Evolutionary conservation across 1,284 basidiomycete species (phyloP), one percentile per base, ranked within the genome.

Genomic region (Puccinia novopanici): DNA sequence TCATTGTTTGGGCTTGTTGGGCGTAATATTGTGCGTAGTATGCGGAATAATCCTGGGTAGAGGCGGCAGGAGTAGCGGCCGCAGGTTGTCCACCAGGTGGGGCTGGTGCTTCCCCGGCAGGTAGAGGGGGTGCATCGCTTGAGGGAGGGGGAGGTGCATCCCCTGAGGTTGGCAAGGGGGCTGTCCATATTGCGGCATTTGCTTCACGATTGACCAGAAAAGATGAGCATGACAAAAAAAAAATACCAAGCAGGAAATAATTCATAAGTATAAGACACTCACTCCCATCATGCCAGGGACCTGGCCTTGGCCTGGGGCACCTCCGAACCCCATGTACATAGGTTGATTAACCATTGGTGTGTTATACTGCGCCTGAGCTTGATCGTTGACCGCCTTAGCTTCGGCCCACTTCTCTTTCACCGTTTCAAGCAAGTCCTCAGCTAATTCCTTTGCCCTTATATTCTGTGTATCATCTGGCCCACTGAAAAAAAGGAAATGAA

Each of bases 401-500:
- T 97, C 96, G 45, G 89, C 91, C 85, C 95, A 93, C 84, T 97
- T 94, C 81, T 90, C 88, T 24, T 90, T 90, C 17, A 98, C 92
- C 24, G 96, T 93, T 74, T 92, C 89, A 9, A 97, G 89, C 9
- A 98, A 88, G 85, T 98, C 95, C 82, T 95, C 93, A 4, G 94
- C 93, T 30, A 96, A 88, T 10, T 91, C 90, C 87, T 94, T 93
- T 4, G 95, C 95, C 68, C 92, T 90, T 27, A 91, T 90, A 6
- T 97, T 91, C 87, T 94, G 93, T 45, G 89, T 89, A 83, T 94
- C 92, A 79, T 95, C 94, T 22, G 94, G 95, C 15, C 94, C 93
- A 30, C 93, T 95, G 81, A 42, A 65, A 50, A 15, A 15, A 6
- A 45, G 45, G 45, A 45, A 6, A 45, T 6, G 6, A 8, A 45